Evolutionary conservation across 192 early-diverging fungal genomes (phyloP), one percentile per base, ranked within the genome.

Genomic region (Entomortierella beljakovae): DNA sequence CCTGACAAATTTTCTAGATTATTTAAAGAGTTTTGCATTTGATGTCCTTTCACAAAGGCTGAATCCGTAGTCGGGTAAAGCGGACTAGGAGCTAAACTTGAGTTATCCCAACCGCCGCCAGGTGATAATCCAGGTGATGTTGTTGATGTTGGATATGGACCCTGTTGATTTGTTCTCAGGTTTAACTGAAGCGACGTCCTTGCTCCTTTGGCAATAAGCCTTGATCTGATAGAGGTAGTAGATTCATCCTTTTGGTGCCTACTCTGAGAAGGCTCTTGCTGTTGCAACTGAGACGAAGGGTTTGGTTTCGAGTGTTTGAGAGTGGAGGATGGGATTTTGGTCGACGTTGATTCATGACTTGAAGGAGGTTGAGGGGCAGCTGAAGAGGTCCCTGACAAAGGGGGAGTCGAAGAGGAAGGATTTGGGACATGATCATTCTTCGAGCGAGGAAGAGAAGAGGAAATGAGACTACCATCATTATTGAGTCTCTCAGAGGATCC

Each of bases 181-280:
- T 72, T 72, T 6, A 72, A 32, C 25, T 71, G 59, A 16, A 72
- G 25, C 4, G 70, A 73, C 22, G 62, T 40, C n/a, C 56, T 33
- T 0, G 62, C 57, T 2, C 34, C 57, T 23, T 56, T 57, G 7
- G 54, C 40, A 9, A 64, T 46, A 0, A 64, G 61, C 46, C 54
- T 20, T 23, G 70, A 64, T 26, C 61, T 34, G 0, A 50, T 46
- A 9, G 70, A 71, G 25, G 70, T 61, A 13, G 59, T 28, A 20
- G 71, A 73, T 1, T n/a, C 35, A 1, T 46, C 20, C 16, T 59
- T 64, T 10, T 55, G 29, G 48, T 59, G 67, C 11, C 43, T 46
- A 15, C 3, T 11, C 43, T 46, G 43, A 2, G 43, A 20, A 38
- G 37, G 6, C 37, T 6, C 37, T 38, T 38, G 9, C 9, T 52